Base-by-base conservation (phyloP, 2,329 filamentous ascomycete genomes). In the Colletotrichum sansevieriae region DNA sequence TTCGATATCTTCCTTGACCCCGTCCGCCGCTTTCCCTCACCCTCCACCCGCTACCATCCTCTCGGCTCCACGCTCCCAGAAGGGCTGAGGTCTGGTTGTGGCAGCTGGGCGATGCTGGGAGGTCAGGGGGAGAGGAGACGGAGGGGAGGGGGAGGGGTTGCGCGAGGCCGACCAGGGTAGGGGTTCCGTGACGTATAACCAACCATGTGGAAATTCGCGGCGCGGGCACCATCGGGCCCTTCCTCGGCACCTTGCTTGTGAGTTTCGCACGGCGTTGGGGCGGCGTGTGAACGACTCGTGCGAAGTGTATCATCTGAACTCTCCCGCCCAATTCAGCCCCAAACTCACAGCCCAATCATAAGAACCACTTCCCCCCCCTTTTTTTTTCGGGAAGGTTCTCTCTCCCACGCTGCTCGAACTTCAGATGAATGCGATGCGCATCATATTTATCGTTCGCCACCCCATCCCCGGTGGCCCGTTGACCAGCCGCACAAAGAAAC, bases 351-450 rank as follows among this genome's bases (percentile, higher is more conserved):
- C 47, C 61, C 41, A 43, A 68, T 43, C 39, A 60, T n/a, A 25
- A 29, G 33, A 33, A 20, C 41, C 29, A 1, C 29, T 8, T 7
- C 29, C 29, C 29, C 29, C 29, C 29, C 29, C 9, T 29, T 29
- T 29, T 29, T 49, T 59, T 51, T 58, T 51, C 65, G 56, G 49
- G 56, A 60, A 20, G 25, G 4, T 65, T 59, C 37, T 43, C 4
- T 29, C 20, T 68, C 44, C n/a, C 43, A 39, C 33, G 35, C 39
- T 18, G 60, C n/a, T n/a, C 39, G 37, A 33, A 33, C 29, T 49
- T 63, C 11, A 35, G 64, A 63, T 39, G 55, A 29, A 61, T 25
- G 29, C 35, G 22, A 67, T 58, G 51, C 52, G 59, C 52, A 59
- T 58, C 64, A 58, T 55, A 6, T 60, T 59, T 29, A 56, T 66